Percentiles rank a stretch among this genome's conserved stretches.
Conservation (phyloP, 2,329 filamentous ascomycete species). For the Exserohilum rostratum region DNA sequence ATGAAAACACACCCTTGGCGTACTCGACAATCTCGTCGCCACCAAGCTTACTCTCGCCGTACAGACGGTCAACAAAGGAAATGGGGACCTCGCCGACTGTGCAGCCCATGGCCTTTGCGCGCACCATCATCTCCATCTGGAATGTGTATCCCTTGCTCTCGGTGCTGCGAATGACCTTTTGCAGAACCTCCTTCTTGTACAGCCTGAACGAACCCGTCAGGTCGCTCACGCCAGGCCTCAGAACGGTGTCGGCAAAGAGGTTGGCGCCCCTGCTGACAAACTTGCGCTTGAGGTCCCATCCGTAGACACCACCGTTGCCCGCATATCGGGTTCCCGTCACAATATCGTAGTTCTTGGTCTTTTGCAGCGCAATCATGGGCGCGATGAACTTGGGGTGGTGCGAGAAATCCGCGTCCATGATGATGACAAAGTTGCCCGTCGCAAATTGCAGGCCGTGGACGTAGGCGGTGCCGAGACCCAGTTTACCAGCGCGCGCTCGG, state of each 20-base stretch:
- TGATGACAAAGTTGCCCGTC: constrained; percentile 94
- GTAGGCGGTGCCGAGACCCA: constrained; percentile 95
- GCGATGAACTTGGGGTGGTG: constrained; percentile 99
- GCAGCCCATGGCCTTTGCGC: constrained; percentile 94
- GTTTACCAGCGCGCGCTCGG: constrained; percentile 88
- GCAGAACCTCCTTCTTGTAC: constrained; percentile 88
- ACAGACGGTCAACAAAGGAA: constrained; percentile 87
- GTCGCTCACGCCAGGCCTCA: constrained; percentile 92
- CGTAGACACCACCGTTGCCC: constrained; percentile 82
- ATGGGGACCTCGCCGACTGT: constrained; percentile 96
- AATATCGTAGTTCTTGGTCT: constrained; percentile 84
- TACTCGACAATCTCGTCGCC: constrained; percentile 97
- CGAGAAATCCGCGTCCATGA: constrained; percentile 99
- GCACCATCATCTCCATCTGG: constrained; percentile 99
- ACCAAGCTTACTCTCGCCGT: constrained; percentile 93
- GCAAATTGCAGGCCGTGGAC: constrained; percentile 91
- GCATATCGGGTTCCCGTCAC: constrained; percentile 96
- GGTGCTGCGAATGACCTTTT: constrained; percentile 87
- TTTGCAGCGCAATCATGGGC: constrained; percentile 85
- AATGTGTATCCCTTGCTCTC: constrained; percentile 98
- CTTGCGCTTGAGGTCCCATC: constrained; percentile 87
- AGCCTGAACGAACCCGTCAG: constrained; percentile 92
- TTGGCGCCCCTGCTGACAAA: constrained; percentile 87
- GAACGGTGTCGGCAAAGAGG: constrained; percentile 91
- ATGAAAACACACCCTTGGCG: constrained; percentile 67